Percentiles rank a stretch among this genome's conserved stretches.
These are phyloP conservation scores for Pichia cephalocereana DNA, from an alignment of 805 yeast species.

Conservation along the genomic window DNA sequence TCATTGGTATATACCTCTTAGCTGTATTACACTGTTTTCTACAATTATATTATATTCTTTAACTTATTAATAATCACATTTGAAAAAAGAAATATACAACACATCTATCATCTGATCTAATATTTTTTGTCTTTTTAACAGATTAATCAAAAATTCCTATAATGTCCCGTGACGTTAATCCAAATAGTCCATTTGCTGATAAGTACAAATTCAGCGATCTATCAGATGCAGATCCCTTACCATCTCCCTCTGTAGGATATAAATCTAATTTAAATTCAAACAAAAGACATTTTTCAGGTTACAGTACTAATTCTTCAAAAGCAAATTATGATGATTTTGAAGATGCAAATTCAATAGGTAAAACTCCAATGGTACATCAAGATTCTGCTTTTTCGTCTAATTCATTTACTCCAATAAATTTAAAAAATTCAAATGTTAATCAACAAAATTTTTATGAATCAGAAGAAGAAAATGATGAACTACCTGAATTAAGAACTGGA, in stretches of 20 bases:
- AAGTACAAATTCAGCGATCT: constrained; percentile 9
- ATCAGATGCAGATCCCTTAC: constrained; percentile 2
- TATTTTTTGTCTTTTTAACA: background rate
- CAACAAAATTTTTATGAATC: constrained; percentile 2
- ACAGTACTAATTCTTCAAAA: constrained; percentile 9
- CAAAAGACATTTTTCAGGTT: constrained; percentile 13
- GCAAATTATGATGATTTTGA: constrained; percentile 9
- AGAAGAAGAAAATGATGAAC: constrained; percentile 8
- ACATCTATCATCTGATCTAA: background rate
- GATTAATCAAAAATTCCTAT: background rate
- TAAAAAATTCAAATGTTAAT: constrained; percentile 10
- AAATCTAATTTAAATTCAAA: constrained; percentile 3
- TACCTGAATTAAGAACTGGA: constrained; percentile 9
- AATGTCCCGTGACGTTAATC: constrained; percentile 1
- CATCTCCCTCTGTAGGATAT: constrained; percentile 10
- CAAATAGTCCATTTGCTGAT: constrained; percentile 16
- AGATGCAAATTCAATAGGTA: constrained; percentile 14
- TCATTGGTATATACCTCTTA: too few species aligned
- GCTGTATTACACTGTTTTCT: too few species aligned
- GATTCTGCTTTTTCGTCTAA: constrained; percentile 10
- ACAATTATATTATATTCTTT: too few species aligned
- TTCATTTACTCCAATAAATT: constrained; percentile 4
- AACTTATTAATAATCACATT: too few species aligned
- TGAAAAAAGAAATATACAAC: background rate
- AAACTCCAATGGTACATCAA: constrained; percentile 19